Evolutionary conservation across 805 yeast species (phyloP), one percentile per base, ranked within the genome.

Genomic region (Lachancea quebecensis): DNA sequence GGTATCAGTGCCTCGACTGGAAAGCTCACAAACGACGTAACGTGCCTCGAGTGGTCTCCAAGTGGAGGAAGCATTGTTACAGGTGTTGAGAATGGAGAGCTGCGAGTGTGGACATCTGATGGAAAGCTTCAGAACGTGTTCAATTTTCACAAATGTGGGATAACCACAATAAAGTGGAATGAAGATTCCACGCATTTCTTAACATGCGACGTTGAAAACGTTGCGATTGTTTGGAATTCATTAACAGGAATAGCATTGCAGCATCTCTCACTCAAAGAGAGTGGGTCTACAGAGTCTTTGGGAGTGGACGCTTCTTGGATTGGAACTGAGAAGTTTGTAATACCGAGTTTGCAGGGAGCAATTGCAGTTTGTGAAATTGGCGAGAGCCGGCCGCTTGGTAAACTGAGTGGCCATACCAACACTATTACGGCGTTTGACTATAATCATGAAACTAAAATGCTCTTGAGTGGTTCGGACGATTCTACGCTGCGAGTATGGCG

Each of bases 391-490:
- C 78, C 84, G 1, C 49, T 75, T 1, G 79, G 83, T 4, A 64
- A 68, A 25, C 65, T 82, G 39, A 50, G 71, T 10, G 96, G 95
- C 1, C 96, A 88, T 60, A 68, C 73, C 9, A 75, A 77, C 38
- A 69, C 78, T 1, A 73, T 85, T 7, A 72, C 85, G 12, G 65
- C 66, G 4, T 66, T 89, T 3, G 60, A 67, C 28, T 86, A 82
- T 58, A 79, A 82, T 54, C 49, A 58, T 4, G 60, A 62, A 2
- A 67, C 72, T 12, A 78, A 77, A 52, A 61, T 82, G 28, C 67
- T 90, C 35, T 79, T 88, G 3, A 79, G 90, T 2, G 81, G 86
- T 8, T 80, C 95, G 1, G 95, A 86, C 58, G 96, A 90, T 59
- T 74, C 77, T 45, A 69, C 75, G 0, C 72, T 89, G 8, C 75